A percentile compares a stretch with the other conserved stretches of the same genome.
Conservation (phyloP, 805 yeast genomes). For the Yarrowia divulgata region DNA sequence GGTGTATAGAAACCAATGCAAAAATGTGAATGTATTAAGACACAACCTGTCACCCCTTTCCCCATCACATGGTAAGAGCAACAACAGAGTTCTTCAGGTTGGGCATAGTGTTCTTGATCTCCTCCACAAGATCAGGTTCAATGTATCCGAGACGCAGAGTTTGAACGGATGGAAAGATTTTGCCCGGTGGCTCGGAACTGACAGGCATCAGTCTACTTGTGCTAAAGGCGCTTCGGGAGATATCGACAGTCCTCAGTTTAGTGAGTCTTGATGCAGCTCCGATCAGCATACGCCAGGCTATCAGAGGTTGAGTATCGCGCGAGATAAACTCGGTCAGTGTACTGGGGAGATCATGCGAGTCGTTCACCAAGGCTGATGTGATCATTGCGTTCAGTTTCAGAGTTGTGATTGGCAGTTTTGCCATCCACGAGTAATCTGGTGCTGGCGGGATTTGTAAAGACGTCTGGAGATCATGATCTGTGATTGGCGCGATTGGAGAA, state of each 20-base stretch:
- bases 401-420: neutral
- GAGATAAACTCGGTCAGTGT: conserved; percentile 8
- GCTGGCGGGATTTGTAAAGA: conserved; percentile 25
- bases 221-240: conserved; percentile 19
- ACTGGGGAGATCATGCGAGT: neutral
- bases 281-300: conserved; percentile 16
- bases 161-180: conserved; percentile 19
- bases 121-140: conserved; percentile 16
- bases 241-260: neutral
- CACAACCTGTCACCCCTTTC: neutral
- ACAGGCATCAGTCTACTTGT: conserved; percentile 19
- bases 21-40: neutral
- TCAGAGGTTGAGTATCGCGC: conserved; percentile 7
- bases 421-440: conserved; percentile 24
- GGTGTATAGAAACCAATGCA: neutral
- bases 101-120: conserved; percentile 17
- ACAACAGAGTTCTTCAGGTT: neutral
- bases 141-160: conserved; percentile 1
- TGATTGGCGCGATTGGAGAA: conserved; percentile 12
- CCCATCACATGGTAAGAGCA: neutral
- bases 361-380: conserved; percentile 2
- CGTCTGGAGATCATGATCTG: neutral
- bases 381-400: conserved; percentile 11
- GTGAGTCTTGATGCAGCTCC: conserved; percentile 15
- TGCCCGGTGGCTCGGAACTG: neutral